Evolutionary conservation across 2,329 filamentous ascomycete genomes (phyloP).

Genomic region (Rutstroemia sp.): DNA sequence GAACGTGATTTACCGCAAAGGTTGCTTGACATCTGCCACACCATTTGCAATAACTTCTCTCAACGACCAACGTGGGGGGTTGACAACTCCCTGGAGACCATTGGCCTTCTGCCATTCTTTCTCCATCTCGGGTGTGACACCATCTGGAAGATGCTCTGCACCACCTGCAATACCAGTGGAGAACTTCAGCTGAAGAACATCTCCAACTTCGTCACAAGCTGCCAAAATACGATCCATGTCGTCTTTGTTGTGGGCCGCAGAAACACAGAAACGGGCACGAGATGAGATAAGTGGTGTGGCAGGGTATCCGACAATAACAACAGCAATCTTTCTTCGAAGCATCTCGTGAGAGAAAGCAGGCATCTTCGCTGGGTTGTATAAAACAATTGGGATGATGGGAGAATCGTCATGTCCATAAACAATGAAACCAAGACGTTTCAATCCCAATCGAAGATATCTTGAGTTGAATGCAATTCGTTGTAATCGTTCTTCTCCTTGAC

Average conservation of each 20-base stretch:
- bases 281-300: conserved; percentile 94
- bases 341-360: conserved; percentile 98
- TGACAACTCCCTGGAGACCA: conserved; percentile 41
- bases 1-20: conserved; percentile 42
- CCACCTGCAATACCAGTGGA: conserved; percentile 94
- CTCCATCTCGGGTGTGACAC: conserved; percentile 65
- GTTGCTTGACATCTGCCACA: conserved; percentile 60
- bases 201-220: conserved; percentile 88
- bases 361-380: conserved; percentile 99
- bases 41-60: conserved; percentile 66
- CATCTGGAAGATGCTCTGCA: conserved; percentile 66
- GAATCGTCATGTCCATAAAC: conserved; percentile 97
- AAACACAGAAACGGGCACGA: conserved; percentile 91
- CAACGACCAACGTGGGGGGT: conserved; percentile 59
- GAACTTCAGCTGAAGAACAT: conserved; percentile 90
- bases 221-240: conserved; percentile 84
- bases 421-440: conserved; percentile 95
- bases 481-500: conserved; percentile 90
- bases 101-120: conserved; percentile 55
- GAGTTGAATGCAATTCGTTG: conserved; percentile 98
- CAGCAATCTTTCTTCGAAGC: conserved; percentile 94
- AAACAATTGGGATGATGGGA: conserved; percentile 86
- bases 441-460: conserved; percentile 89
- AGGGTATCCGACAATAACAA: conserved; percentile 95
- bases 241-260: conserved; percentile 94